Percentiles rank a stretch among this genome's conserved stretches.
Evolutionary conservation across 306 rosid genomes (phyloP).

Genomic region (Inga leiocalycina): DNA sequence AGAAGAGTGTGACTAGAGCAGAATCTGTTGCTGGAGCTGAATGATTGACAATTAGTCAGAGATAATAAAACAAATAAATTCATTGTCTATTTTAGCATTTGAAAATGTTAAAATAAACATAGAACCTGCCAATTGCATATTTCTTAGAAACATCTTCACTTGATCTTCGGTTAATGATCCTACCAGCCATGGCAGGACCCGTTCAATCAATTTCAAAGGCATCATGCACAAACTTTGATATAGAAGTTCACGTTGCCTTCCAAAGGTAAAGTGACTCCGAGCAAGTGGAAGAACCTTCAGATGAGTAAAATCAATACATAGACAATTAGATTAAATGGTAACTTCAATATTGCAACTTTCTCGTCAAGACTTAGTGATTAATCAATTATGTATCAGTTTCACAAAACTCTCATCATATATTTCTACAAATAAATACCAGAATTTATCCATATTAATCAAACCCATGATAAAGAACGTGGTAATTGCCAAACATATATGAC

Average conservation of each 20-base stretch:
- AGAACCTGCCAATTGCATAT: conserved; percentile 94
- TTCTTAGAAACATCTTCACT: conserved; percentile 67
- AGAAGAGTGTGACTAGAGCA: conserved; percentile 90
- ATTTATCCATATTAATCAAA: conserved; percentile 20
- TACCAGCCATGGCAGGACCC: conserved; percentile 93
- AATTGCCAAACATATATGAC: conserved; percentile 31
- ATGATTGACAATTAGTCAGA: conserved; percentile 50
- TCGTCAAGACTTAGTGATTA: conserved; percentile 30
- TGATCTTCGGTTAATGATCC: conserved; percentile 81
- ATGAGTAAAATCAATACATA: conserved; percentile 31
- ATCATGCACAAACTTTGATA: conserved; percentile 94
- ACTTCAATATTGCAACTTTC: conserved; percentile 23
- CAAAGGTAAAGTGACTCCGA: conserved; percentile 85
- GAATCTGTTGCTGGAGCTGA: conserved; percentile 90
- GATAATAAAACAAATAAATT: conserved; percentile 12
- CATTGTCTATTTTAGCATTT: conserved; percentile 23
- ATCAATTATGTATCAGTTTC: conserved; percentile 9
- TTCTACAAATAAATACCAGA: conserved; percentile 6
- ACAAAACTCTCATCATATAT: conserved; percentile 25
- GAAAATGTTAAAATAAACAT: conserved; percentile 34
- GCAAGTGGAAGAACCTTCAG: conserved; percentile 98
- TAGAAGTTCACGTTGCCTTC: conserved; percentile 84
- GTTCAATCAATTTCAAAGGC: conserved; percentile 95
- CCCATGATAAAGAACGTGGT: conserved; percentile 24
- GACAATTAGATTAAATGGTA: conserved; percentile 31